A percentile compares a stretch with the other conserved stretches of the same genome.
These are phyloP conservation scores for Peronospora belbahrii DNA, from an alignment of 352 stramenopile species.

Conservation along the genomic window DNA sequence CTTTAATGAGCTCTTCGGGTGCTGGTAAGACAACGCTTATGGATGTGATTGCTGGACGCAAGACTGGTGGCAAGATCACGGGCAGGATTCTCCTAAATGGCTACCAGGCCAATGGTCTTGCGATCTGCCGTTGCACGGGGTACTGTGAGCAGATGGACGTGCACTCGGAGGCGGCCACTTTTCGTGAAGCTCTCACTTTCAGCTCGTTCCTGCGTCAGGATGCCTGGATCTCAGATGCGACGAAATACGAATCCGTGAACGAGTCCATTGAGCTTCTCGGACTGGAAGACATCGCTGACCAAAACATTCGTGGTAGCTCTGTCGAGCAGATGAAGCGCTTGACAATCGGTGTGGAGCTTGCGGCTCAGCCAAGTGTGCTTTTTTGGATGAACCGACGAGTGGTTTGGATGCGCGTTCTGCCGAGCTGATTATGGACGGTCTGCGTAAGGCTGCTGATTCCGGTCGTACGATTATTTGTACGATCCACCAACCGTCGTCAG, in stretches of 20 bases:
- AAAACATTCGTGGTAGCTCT: constrained; percentile 33
- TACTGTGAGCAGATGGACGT: too few relatives aligned
- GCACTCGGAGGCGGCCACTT: too few relatives aligned
- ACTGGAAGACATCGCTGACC: constrained; percentile 41
- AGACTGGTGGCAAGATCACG: not conserved
- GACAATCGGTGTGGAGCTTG: too few relatives aligned
- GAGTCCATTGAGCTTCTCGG: constrained; percentile 22
- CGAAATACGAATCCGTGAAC: too few relatives aligned
- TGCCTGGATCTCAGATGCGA: too few relatives aligned
- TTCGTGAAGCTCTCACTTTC: too few relatives aligned
- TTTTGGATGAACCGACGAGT: constrained; percentile 57
- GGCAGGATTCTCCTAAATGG: not conserved
- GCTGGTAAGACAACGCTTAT: constrained; percentile 1
- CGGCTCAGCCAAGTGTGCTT: constrained; percentile 37
- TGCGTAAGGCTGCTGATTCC: constrained; percentile 47
- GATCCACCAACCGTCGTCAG: constrained; percentile 35
- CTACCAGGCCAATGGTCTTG: not conserved
- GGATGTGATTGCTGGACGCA: not conserved
- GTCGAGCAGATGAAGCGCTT: constrained; percentile 44
- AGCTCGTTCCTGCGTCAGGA: too few relatives aligned
- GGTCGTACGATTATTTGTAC: constrained; percentile 77
- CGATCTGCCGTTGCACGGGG: too few relatives aligned
- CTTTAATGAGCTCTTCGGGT: not conserved
- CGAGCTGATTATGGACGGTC: constrained; percentile 53
- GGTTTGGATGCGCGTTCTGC: constrained; percentile 62